phyloP scores from a whole-genome alignment of 306 rosid species.

The Cajanus cajan region DNA sequence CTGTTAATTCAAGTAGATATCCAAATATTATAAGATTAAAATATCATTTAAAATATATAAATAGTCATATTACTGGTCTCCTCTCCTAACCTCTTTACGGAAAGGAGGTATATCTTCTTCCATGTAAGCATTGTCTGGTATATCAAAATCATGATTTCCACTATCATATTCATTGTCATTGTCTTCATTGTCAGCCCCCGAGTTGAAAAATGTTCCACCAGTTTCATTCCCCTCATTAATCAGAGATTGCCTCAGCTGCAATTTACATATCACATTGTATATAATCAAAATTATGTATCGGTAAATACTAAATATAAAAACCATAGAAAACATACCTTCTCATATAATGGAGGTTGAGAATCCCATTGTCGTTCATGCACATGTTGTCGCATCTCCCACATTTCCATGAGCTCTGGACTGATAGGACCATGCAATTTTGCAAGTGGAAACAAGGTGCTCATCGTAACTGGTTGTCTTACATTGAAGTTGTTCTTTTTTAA shows the following conservation, averaged over 20 bases:
- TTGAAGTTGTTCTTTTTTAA: slow-evolving; percentile 38
- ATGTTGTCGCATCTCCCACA: slow-evolving; percentile 56
- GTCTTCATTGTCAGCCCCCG: slow-evolving; percentile 55
- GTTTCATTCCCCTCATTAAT: slow-evolving; percentile 47
- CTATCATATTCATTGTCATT: slow-evolving; percentile 46
- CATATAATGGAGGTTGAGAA: slow-evolving; percentile 54
- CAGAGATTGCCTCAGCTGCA: slow-evolving; percentile 80
- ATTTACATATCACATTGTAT: slow-evolving; percentile 30
- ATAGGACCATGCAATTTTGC: slow-evolving; percentile 80
- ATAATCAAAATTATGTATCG: background rate
- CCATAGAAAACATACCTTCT: slow-evolving; percentile 51
- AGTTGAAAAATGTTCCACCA: slow-evolving; percentile 40
- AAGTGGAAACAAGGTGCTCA: slow-evolving; percentile 65
- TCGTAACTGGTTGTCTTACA: slow-evolving; percentile 35
- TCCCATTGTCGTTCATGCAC: slow-evolving; percentile 47
- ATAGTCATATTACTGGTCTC: slow-evolving; percentile 23
- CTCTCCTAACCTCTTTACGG: slow-evolving; percentile 54
- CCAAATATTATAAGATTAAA: slow-evolving; percentile 11
- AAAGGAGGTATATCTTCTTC: slow-evolving; percentile 54
- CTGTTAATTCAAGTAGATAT: slow-evolving; percentile 46
- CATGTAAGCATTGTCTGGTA: slow-evolving; percentile 47
- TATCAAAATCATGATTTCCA: slow-evolving; percentile 52
- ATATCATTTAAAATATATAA: slow-evolving; percentile 3
- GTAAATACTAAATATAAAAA: background rate
- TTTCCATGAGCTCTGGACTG: slow-evolving; percentile 63